A percentile compares a stretch with the other conserved stretches of the same genome.
These are phyloP conservation scores for Botrytis fabae DNA, from an alignment of 2,329 filamentous ascomycete genomes.

Conservation along the genomic window DNA sequence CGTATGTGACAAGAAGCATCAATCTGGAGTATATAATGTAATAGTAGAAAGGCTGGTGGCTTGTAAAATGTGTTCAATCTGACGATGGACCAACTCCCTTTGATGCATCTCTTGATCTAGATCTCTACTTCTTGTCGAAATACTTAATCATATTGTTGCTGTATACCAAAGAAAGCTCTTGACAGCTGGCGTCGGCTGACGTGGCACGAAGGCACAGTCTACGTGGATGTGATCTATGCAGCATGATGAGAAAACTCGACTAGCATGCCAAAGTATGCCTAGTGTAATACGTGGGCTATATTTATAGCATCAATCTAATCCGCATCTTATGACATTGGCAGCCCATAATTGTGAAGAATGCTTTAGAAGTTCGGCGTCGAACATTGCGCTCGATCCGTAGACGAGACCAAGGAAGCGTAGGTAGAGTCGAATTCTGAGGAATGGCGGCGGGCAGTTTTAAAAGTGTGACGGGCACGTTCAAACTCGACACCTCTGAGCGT, in stretches of 20 bases:
- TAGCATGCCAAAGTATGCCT: background rate
- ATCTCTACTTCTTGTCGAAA: background rate
- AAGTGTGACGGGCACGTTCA: too few species aligned
- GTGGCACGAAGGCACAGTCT: background rate
- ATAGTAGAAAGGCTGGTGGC: background rate
- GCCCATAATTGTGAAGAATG: background rate
- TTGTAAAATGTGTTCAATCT: background rate
- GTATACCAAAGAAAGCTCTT: too few species aligned
- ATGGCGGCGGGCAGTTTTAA: background rate
- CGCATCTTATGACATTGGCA: background rate
- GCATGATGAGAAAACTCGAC: too few species aligned
- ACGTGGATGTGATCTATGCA: background rate
- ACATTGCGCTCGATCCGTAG: background rate
- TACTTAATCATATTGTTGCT: background rate
- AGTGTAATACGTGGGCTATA: too few species aligned
- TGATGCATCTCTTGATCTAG: background rate
- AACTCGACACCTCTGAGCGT: too few species aligned
- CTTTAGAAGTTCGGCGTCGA: background rate
- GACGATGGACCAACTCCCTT: background rate
- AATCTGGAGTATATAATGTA: background rate
- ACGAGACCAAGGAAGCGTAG: background rate
- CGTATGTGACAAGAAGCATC: fast-evolving
- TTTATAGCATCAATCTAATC: background rate
- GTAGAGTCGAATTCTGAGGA: background rate
- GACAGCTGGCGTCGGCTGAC: background rate